phyloP scores from a whole-genome alignment of 108 stramenopile species.

The Nitzschia sp. region DNA sequence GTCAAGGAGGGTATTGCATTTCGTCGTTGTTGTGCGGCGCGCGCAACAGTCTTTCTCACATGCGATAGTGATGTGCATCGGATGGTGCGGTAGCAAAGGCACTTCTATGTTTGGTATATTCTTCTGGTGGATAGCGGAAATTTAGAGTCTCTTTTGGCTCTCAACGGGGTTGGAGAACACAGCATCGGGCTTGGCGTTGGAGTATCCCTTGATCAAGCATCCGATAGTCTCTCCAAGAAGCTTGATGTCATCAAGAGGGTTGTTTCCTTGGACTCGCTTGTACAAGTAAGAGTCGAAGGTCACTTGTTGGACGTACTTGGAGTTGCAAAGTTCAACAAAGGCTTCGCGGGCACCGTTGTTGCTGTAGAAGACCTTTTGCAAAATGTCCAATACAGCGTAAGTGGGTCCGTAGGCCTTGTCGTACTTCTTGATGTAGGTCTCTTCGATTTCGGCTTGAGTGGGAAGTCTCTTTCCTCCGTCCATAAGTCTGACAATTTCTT shows the following conservation, averaged over 20 bases:
- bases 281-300: slow-evolving; percentile 99
- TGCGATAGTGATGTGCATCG: not conserved
- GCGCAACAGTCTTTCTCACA: not conserved
- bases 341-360: slow-evolving; percentile 98
- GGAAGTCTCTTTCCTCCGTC: slow-evolving; percentile 86
- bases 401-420: slow-evolving; percentile 94
- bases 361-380: slow-evolving; percentile 97
- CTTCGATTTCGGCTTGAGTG: slow-evolving; percentile 89
- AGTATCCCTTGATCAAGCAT: slow-evolving; percentile 93
- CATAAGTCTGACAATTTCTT: slow-evolving; percentile 92
- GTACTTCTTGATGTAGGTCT: slow-evolving; percentile 94
- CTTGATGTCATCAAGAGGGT: slow-evolving; percentile 96
- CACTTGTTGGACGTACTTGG: slow-evolving; percentile 97
- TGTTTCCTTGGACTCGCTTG: slow-evolving; percentile 97
- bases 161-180: slow-evolving; percentile 96
- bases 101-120: not conserved
- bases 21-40: not conserved
- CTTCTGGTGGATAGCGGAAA: slow-evolving; percentile 4
- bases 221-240: slow-evolving; percentile 95
- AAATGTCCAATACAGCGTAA: slow-evolving; percentile 94
- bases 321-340: slow-evolving; percentile 96
- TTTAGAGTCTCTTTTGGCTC: slow-evolving; percentile 93
- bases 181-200: slow-evolving; percentile 92
- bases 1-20: not conserved
- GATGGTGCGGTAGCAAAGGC: not conserved